Evolutionary conservation across 176 grass and related monocot species (phyloP).

Genomic region (maize (Zea mays)): Zm-B73-REFERENCE-NAM-5.0 NC_050103.1:152365001-152365500

Average conservation of each 20-base stretch:
- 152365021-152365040: neutral
- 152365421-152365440: too few species aligned
- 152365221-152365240: neutral
- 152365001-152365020: neutral
- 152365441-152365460: too few species aligned
- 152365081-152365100: neutral
- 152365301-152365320: neutral
- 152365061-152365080: neutral
- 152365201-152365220: neutral
- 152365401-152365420: too few species aligned
- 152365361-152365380: too few species aligned
- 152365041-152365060: neutral
- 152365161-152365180: neutral
- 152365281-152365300: neutral
- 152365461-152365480: too few species aligned
- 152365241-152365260: neutral
- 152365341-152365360: neutral
- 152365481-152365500: too few species aligned
- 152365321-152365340: neutral
- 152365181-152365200: neutral
- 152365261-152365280: too few species aligned
- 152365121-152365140: neutral
- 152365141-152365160: neutral
- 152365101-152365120: slow-evolving; percentile 4
- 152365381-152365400: too few species aligned